Base-by-base conservation (phyloP, 768 basidiomycete genomes). In the Chalciporus piperatus region DNA sequence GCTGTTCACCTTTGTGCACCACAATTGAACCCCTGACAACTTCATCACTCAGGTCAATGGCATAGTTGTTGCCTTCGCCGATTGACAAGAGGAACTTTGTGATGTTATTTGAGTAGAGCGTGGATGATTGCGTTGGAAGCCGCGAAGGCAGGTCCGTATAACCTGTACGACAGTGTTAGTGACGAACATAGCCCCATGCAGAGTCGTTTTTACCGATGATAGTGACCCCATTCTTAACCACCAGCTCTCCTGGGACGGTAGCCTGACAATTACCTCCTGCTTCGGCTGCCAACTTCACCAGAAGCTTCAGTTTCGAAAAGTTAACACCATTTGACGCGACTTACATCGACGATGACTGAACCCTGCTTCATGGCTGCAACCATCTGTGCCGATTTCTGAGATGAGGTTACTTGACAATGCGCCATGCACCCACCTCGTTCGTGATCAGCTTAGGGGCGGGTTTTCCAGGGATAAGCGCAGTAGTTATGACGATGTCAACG, bases 281-380 rank as follows among this genome's bases (percentile, higher is more conserved):
- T 71, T 94, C 92, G 14, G 90, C 86, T 35, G 92, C 92, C 52
- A 69, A 32, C 70, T 71, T 54, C 20, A 57, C 32, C 28, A 41
- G 33, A 35, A 43, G 25, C 16, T 45, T 69, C 23, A 70, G 47
- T n/a, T 39, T 47, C 52, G 37, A 25, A 23, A 16, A 32, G 40
- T 25, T 38, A 22, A 10, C 40, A n/a, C 41, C 22, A 42, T 22
- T 22, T 23, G 30, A 51, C 9, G 54, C 3, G 28, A 60, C 68
- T 45, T 55, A 69, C 70, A 67, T 94, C 92, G 23, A 93, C 91
- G 47, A 94, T 81, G 25, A 94, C 84, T 5, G 92, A 93, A 22
- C 92, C 92, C 71, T 89, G 89, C 59, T 89, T 92, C 92, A 94
- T 92, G n/a, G 84, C 87, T 37, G 84, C 80, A 13, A 94, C 78